These are phyloP conservation scores for Climacium dendroides DNA, from an alignment of 225 moss, liverwort and hornwort genomes.

Conservation along the genomic window DNA sequence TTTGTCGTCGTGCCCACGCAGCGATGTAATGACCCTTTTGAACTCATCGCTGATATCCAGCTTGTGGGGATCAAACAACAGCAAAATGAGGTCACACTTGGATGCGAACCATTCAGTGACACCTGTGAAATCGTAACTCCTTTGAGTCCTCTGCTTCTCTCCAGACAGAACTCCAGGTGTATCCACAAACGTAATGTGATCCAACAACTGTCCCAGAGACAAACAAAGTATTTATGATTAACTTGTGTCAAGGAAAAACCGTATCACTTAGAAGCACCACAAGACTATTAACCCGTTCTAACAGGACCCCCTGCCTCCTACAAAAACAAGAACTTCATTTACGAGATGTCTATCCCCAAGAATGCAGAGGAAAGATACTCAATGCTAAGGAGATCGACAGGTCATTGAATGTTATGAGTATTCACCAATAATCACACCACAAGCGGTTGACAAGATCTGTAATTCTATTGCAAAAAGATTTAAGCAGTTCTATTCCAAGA, in stretches of 20 bases:
- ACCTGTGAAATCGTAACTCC: constrained; percentile 96
- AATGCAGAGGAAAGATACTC: neutral
- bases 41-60: constrained; percentile 97
- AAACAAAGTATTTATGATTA: neutral
- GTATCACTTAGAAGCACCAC: neutral
- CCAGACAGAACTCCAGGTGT: constrained; percentile 98
- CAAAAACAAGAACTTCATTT: neutral
- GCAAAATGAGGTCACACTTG: constrained; percentile 87
- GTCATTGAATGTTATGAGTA: neutral
- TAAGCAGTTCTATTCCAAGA: neutral
- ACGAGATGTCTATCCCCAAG: neutral
- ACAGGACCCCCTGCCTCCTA: neutral
- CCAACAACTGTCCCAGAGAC: constrained; percentile 53
- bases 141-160: constrained; percentile 94
- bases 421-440: neutral
- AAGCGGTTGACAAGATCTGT: neutral
- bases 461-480: neutral
- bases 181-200: constrained; percentile 94
- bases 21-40: constrained; percentile 79
- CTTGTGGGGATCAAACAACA: constrained; percentile 93
- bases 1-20: constrained; percentile 95
- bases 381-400: neutral
- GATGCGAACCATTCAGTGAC: constrained; percentile 99
- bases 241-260: neutral
- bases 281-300: neutral